Conservation (phyloP, 768 basidiomycete genomes). For the Leccinum longicurvipes region DNA sequence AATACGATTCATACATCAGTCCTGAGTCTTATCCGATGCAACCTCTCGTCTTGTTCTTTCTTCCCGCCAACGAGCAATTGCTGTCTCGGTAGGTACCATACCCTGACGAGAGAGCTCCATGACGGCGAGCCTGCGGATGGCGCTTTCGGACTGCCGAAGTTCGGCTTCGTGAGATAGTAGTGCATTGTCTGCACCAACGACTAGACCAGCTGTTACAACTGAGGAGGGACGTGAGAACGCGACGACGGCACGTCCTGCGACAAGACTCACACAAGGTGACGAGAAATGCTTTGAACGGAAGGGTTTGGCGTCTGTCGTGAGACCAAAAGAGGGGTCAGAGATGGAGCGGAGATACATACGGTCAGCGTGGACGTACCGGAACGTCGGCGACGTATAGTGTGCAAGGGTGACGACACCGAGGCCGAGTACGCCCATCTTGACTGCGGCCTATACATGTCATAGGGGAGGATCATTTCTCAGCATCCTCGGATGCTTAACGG, state of each 20-base stretch:
- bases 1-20: constrained; percentile 1
- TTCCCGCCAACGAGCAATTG: constrained; percentile 77
- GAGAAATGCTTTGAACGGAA: constrained; percentile 78
- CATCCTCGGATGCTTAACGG: neutral
- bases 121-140: constrained; percentile 68
- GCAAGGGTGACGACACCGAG: constrained; percentile 58
- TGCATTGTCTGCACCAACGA: constrained; percentile 74
- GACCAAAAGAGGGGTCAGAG: neutral
- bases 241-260: neutral
- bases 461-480: neutral
- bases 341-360: neutral
- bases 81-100: constrained; percentile 76
- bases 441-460: constrained; percentile 43
- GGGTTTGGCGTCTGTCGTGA: constrained; percentile 62
- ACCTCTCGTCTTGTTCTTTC: constrained; percentile 30
- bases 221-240: constrained; percentile 18
- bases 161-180: constrained; percentile 66
- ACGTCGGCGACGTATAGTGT: constrained; percentile 70
- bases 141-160: constrained; percentile 64
- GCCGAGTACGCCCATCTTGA: constrained; percentile 50
- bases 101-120: constrained; percentile 73
- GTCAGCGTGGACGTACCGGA: constrained; percentile 46
- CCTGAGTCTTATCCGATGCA: constrained; percentile 1
- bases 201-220: constrained; percentile 65
- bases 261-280: constrained; percentile 60